Conservation (phyloP, 2,329 filamentous ascomycete genomes). For the Monosporascus sp. region DNA sequence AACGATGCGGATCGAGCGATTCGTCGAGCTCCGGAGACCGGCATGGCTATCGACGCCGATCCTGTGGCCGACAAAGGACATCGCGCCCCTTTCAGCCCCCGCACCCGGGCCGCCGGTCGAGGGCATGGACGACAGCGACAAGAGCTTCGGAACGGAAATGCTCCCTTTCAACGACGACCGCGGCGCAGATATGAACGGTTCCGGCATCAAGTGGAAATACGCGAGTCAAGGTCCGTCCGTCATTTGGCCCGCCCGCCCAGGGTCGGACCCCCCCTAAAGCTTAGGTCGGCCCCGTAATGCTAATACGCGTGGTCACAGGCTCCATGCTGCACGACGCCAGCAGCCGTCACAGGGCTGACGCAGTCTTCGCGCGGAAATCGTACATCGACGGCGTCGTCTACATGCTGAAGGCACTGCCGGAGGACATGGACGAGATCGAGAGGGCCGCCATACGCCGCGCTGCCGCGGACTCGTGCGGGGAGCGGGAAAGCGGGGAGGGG, state of each 20-base stretch:
- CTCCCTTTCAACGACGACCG: slow-evolving; percentile 9
- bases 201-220: slow-evolving; percentile 21
- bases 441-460: slow-evolving; percentile 43
- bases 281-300: not conserved
- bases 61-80: not conserved
- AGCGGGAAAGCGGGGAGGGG: slow-evolving; percentile 1
- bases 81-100: not conserved
- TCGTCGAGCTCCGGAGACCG: not conserved
- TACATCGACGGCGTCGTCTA: slow-evolving; percentile 61
- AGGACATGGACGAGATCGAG: slow-evolving; percentile 51
- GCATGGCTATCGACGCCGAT: not conserved
- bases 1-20: not conserved
- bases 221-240: slow-evolving; percentile 22
- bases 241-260: not conserved
- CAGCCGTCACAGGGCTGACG: slow-evolving; percentile 30
- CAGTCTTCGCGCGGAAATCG: slow-evolving; percentile 51
- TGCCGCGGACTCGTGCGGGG: slow-evolving; percentile 33
- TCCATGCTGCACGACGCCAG: slow-evolving; percentile 17
- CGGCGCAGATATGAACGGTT: slow-evolving; percentile 3
- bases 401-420: slow-evolving; percentile 57
- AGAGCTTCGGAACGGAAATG: not conserved
- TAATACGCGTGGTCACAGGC: slow-evolving; percentile 7
- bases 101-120: not conserved
- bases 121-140: not conserved
- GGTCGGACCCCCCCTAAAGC: not conserved